Evolutionary conservation across 1,139 yeast genomes (phyloP).

Genomic region (Diutina siamensis): DNA sequence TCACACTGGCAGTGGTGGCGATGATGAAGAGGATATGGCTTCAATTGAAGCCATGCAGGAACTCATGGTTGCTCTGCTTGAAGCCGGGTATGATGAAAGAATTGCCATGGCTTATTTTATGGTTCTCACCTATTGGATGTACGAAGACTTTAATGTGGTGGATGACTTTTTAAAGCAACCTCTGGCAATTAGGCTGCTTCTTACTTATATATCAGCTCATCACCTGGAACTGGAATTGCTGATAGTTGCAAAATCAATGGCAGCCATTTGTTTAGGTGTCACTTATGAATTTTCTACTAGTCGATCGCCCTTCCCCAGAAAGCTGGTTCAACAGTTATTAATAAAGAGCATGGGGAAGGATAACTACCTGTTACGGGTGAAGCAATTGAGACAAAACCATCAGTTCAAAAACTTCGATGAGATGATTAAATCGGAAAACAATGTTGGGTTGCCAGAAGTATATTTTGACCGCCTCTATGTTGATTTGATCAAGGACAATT

Average conservation of each 20-base stretch:
- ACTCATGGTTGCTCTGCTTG: slow-evolving; percentile 54
- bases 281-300: slow-evolving; percentile 72
- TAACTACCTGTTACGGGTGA: slow-evolving; percentile 62
- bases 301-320: slow-evolving; percentile 59
- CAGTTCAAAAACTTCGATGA: slow-evolving; percentile 47
- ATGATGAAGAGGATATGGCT: slow-evolving; percentile 49
- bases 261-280: slow-evolving; percentile 62
- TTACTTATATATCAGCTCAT: slow-evolving; percentile 56
- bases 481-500: slow-evolving; percentile 56
- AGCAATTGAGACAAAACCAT: slow-evolving; percentile 54
- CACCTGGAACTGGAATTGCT: slow-evolving; percentile 46
- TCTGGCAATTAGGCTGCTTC: slow-evolving; percentile 52
- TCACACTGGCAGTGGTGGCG: slow-evolving; percentile 23
- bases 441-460: slow-evolving; percentile 79
- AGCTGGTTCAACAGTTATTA: slow-evolving; percentile 50
- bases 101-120: slow-evolving; percentile 70
- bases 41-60: slow-evolving; percentile 75
- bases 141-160: slow-evolving; percentile 66
- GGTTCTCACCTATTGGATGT: slow-evolving; percentile 67
- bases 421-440: slow-evolving; percentile 32
- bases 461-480: slow-evolving; percentile 61
- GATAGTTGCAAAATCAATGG: slow-evolving; percentile 52
- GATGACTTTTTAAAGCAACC: slow-evolving; percentile 65
- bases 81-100: slow-evolving; percentile 51
- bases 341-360: slow-evolving; percentile 70